Evolutionary conservation across 306 rosid genomes (phyloP).

Genomic region (Lotus japonicus): DNA sequence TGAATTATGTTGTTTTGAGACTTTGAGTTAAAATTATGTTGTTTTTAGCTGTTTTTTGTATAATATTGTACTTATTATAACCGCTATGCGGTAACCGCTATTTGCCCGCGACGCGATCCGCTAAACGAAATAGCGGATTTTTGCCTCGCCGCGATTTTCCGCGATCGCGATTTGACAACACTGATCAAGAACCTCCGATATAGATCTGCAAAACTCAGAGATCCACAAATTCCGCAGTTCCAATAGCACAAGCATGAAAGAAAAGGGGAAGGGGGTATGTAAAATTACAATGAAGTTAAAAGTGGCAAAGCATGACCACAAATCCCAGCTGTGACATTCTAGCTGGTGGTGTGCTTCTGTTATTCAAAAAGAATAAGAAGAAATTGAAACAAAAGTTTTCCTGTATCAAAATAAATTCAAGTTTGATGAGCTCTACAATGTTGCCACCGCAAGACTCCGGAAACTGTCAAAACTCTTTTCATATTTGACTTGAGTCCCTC

Average conservation of each 20-base stretch:
- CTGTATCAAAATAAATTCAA: conserved; percentile 1
- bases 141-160: no score
- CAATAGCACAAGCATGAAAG: neutral
- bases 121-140: no score
- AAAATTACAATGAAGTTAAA: neutral
- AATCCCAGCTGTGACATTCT: conserved; percentile 8
- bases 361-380: conserved; percentile 29
- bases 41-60: no score
- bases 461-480: conserved; percentile 13
- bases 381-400: conserved; percentile 6
- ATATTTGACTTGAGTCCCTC: conserved; percentile 85
- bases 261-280: neutral
- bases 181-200: conserved; percentile 23
- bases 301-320: neutral
- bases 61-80: no score
- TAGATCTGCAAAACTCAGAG: conserved; percentile 29
- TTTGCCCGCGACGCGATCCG: no score
- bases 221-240: conserved; percentile 12
- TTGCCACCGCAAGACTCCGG: neutral
- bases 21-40: no score
- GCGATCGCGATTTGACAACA: no score
- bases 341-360: conserved; percentile 2
- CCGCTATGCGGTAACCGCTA: no score
- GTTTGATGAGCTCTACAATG: neutral
- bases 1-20: no score